Evolutionary conservation across 2,329 filamentous ascomycete species (phyloP), one percentile per base, ranked within the genome.

Genomic region (Teratosphaeria viscida): DNA sequence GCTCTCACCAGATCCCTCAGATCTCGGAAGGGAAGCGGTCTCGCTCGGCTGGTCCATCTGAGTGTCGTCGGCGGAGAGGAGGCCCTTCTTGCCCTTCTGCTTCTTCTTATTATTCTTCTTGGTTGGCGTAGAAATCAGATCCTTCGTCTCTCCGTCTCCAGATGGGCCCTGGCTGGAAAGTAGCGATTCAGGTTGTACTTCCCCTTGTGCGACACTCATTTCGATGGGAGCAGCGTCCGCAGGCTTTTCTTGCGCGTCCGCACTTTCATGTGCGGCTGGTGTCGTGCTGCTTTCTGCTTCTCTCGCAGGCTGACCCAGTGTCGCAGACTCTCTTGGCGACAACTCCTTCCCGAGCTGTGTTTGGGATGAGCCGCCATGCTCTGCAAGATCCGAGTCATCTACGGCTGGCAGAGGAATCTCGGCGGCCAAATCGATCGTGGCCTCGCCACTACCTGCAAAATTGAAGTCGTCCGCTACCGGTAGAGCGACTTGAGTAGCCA

Each of bases 41-140:
- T 23, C 43, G 8, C 19, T 19, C 6, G 19, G 4, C 43, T 49
- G 43, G n/a, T 23, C 5, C 23, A n/a, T 10, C n/a, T 3, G 10
- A 49, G 43, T 6, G 5, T 49, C 43, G 3, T 10, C 43, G 5
- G n/a, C 16, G 5, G 43, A n/a, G 6, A 23, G 8, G 26, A 3
- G 26, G 43, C 43, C 43, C 35, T 61, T 61, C 59, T 66, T 68
- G 39, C 65, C 65, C 60, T 72, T 74, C 60, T 70, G 68, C 63
- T 69, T 43, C 34, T 59, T 59, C 52, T 71, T 64, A 27, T 69
- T 43, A 5, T 59, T 59, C 52, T 47, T 59, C 27, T 32, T 43
- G 52, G 12, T 23, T 35, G 37, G 23, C 5, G 59, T 57, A 1
- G 57, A 7, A 32, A 23, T 10, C 8, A 10, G 7, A 23, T 49